phyloP scores from a whole-genome alignment of 2,329 filamentous ascomycete species.

The Pestalotiopsis sp. region DNA sequence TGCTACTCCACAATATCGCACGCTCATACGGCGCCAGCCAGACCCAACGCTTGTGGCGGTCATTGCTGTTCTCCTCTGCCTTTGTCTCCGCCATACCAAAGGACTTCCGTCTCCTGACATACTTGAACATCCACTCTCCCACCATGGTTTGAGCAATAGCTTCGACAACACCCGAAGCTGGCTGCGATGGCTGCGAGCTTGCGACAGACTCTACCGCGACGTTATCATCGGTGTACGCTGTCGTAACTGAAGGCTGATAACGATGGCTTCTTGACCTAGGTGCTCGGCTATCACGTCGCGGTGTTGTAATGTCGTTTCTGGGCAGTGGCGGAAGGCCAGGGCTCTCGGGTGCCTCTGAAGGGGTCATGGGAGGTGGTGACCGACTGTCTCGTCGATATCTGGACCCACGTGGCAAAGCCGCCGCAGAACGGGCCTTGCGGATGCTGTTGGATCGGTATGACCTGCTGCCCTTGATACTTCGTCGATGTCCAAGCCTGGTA shows the following conservation, averaged over 20 bases:
- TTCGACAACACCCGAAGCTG: constrained; percentile 84
- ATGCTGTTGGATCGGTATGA: constrained; percentile 64
- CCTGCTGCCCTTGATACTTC: constrained; percentile 44
- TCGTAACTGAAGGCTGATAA: constrained; percentile 64
- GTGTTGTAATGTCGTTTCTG: constrained; percentile 70
- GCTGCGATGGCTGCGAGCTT: constrained; percentile 55
- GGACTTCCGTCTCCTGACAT: constrained; percentile 84
- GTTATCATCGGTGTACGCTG: constrained; percentile 49
- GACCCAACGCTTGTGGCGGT: constrained; percentile 95
- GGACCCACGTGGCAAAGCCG: constrained; percentile 65
- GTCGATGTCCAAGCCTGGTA: constrained; percentile 59
- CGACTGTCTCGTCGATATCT: constrained; percentile 56
- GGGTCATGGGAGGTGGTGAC: constrained; percentile 68
- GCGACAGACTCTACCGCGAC: constrained; percentile 53
- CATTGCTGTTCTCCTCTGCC: constrained; percentile 72
- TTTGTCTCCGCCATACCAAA: constrained; percentile 78
- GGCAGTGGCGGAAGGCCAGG: constrained; percentile 74
- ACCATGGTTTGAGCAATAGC: constrained; percentile 99
- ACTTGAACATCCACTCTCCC: constrained; percentile 96
- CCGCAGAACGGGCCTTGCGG: constrained; percentile 84
- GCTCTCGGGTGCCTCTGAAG: constrained; percentile 70
- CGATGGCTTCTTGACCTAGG: constrained; percentile 50
- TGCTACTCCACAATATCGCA: constrained; percentile 97
- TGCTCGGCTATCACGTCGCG: constrained; percentile 45
- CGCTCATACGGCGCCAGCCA: constrained; percentile 97